Percentiles rank a stretch among this genome's conserved stretches.
Conservation (phyloP, 2,329 filamentous ascomycete genomes). For the Fusarium armeniacum region DNA sequence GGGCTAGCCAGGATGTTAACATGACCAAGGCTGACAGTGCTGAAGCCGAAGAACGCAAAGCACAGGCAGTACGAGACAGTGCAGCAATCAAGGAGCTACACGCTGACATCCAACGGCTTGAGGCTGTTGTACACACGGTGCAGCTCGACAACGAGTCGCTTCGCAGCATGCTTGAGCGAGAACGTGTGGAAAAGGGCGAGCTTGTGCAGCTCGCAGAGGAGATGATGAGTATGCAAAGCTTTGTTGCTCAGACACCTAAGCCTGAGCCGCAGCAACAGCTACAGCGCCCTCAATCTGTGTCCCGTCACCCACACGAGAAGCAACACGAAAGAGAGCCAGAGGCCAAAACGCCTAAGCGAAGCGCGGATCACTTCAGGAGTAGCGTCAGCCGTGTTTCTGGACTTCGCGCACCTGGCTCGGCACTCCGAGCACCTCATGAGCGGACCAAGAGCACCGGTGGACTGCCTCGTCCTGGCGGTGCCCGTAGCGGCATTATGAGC, state of each 20-base stretch:
- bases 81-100: slow-evolving; percentile 77
- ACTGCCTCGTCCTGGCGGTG: slow-evolving; percentile 64
- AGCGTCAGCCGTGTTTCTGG: slow-evolving; percentile 70
- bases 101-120: slow-evolving; percentile 80
- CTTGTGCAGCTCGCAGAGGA: slow-evolving; percentile 85
- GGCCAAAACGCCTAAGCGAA: slow-evolving; percentile 54
- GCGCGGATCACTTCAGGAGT: slow-evolving; percentile 54
- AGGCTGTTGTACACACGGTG: slow-evolving; percentile 78
- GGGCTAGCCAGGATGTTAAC: slow-evolving; percentile 73
- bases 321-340: slow-evolving; percentile 46
- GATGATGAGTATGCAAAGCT: slow-evolving; percentile 79
- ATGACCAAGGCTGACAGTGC: slow-evolving; percentile 69
- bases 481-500: slow-evolving; percentile 81
- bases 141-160: slow-evolving; percentile 78
- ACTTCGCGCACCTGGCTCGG: slow-evolving; percentile 71
- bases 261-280: slow-evolving; percentile 46
- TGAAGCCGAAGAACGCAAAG: slow-evolving; percentile 65
- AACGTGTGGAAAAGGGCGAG: slow-evolving; percentile 87
- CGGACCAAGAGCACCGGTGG: slow-evolving; percentile 62
- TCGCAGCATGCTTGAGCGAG: slow-evolving; percentile 75
- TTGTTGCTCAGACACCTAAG: slow-evolving; percentile 53
- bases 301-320: slow-evolving; percentile 44
- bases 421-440: slow-evolving; percentile 60
- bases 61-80: slow-evolving; percentile 73
- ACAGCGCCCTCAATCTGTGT: slow-evolving; percentile 37